These are phyloP conservation scores for Buddleja alternifolia DNA, from an alignment of 257 asterid species.

Conservation along the genomic window DNA sequence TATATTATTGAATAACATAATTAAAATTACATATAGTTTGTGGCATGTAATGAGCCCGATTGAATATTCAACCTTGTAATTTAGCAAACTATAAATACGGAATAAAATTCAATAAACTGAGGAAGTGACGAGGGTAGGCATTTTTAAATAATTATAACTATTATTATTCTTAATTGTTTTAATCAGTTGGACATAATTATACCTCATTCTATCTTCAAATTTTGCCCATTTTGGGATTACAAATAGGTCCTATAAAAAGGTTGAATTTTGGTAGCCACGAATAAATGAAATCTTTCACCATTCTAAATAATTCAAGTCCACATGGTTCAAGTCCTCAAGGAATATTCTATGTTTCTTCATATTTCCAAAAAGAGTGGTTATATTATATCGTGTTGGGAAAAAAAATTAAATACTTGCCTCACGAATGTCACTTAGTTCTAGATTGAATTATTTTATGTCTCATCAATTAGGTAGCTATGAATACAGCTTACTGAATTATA, in stretches of 20 bases:
- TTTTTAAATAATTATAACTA: too few species aligned
- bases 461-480: not conserved
- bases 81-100: too few species aligned
- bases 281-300: slow-evolving; percentile 4
- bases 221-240: slow-evolving; percentile 13
- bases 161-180: too few species aligned
- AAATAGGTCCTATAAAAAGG: slow-evolving; percentile 10
- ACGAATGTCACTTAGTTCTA: not conserved
- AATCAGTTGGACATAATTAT: not conserved
- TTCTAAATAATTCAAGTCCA: slow-evolving; percentile 16
- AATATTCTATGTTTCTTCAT: not conserved
- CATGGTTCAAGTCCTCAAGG: not conserved
- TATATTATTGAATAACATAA: too few species aligned
- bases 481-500: not conserved
- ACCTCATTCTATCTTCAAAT: not conserved
- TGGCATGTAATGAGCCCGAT: too few species aligned
- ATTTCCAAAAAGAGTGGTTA: slow-evolving; percentile 14
- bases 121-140: too few species aligned
- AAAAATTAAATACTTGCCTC: not conserved
- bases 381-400: slow-evolving; percentile 6
- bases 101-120: too few species aligned
- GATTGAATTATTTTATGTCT: not conserved
- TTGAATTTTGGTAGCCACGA: slow-evolving; percentile 16
- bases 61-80: too few species aligned
- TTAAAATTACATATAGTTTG: too few species aligned